Evolutionary conservation across 1,284 basidiomycete species (phyloP).

Genomic region (Cutaneotrichosporon sp.): DNA sequence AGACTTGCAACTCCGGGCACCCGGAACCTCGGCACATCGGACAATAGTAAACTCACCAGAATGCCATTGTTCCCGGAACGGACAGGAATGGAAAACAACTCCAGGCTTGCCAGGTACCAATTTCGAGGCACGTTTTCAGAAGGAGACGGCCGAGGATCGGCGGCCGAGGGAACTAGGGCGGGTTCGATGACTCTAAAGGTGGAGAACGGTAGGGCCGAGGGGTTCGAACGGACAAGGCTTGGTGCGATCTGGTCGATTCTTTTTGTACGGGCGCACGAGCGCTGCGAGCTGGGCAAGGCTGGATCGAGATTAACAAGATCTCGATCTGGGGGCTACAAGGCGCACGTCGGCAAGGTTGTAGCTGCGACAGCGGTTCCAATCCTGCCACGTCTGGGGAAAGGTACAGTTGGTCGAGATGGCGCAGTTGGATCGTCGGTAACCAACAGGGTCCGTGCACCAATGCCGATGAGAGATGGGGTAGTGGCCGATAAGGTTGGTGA

Average conservation of each 20-base stretch:
- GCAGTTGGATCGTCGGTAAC: not conserved
- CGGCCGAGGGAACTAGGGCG: not conserved
- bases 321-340: not conserved
- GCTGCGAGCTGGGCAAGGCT: not conserved
- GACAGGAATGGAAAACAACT: not conserved
- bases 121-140: not conserved
- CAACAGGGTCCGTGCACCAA: not conserved
- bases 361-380: not conserved
- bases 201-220: too few species aligned
- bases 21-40: not conserved
- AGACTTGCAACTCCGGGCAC: not conserved
- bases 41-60: slow-evolving; percentile 1
- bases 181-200: too few species aligned
- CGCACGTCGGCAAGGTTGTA: not conserved
- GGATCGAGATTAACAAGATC: too few species aligned
- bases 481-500: not conserved
- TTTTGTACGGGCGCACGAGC: too few species aligned
- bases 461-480: not conserved
- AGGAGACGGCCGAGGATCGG: not conserved
- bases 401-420: not conserved
- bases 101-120: not conserved
- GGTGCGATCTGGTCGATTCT: not conserved
- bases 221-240: not conserved
- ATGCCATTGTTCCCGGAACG: not conserved
- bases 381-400: not conserved